Evolutionary conservation across 768 basidiomycete species (phyloP).

Genomic region (Mycena albidolilacea): DNA sequence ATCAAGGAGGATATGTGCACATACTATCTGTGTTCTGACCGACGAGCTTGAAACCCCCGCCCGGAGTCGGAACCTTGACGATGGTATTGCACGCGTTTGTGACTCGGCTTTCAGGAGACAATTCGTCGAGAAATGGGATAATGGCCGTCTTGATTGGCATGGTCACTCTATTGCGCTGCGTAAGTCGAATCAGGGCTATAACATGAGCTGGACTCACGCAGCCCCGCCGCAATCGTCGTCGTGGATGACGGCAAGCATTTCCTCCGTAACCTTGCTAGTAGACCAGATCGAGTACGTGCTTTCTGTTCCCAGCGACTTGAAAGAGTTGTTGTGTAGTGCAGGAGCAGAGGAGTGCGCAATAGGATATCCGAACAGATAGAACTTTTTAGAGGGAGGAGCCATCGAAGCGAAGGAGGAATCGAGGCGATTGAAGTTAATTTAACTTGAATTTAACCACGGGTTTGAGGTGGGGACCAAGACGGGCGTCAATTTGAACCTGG

Average conservation of each 20-base stretch:
- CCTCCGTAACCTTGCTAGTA: constrained; percentile 51
- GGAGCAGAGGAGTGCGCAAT: constrained; percentile 54
- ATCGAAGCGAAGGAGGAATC: background rate
- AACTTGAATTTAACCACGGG: background rate
- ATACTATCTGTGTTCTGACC: constrained; percentile 56
- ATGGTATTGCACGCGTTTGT: constrained; percentile 55
- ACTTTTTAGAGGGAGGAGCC: constrained; percentile 28
- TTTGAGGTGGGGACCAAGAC: too few species aligned
- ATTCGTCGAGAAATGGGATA: constrained; percentile 50
- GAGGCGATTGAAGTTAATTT: background rate
- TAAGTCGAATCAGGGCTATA: background rate
- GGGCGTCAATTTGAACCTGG: too few species aligned
- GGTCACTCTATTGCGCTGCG: constrained; percentile 46
- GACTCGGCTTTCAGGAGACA: constrained; percentile 49
- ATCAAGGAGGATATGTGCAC: background rate
- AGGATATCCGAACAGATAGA: constrained; percentile 53
- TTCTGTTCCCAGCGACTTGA: constrained; percentile 44
- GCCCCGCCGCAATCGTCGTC: constrained; percentile 50
- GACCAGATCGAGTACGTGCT: constrained; percentile 49
- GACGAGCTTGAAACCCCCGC: constrained; percentile 47
- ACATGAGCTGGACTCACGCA: constrained; percentile 44
- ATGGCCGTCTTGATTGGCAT: constrained; percentile 55
- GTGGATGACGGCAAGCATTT: constrained; percentile 44
- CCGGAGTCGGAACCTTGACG: constrained; percentile 49
- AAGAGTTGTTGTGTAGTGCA: constrained; percentile 50